Evolutionary conservation across 441 rosid species (phyloP), one percentile per base, ranked within the genome.

Genomic region (Arabidopsis hybrid): DNA sequence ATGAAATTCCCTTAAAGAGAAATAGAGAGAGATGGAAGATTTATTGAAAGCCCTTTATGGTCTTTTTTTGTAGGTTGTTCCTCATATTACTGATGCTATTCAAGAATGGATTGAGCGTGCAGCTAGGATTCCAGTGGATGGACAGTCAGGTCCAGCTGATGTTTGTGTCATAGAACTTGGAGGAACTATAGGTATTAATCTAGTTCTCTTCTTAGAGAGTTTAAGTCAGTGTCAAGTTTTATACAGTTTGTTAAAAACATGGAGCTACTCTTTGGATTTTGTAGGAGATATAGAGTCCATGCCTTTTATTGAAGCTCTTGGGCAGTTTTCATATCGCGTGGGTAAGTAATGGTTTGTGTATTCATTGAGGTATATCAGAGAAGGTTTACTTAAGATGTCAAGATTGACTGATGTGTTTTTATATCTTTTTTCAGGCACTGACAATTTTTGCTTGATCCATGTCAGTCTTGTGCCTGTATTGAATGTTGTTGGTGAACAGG

Each of bases 121-220:
- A 2, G 97, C 97, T 18, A 46, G 46, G 76, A 87, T 91, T 67
- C 95, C 97, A 0, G 99, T 95, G 1, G 98, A 95, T 66, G 97
- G 92, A 68, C 64, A 78, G 80, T 84, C 88, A 3, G 91, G 86
- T 55, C 86, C 97, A 21, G 89, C 97, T 42, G 99, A 95, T 86
- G 96, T 95, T 76, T 92, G 99, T 84, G 93, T 95, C 73, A 90
- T 95, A 38, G 99, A 95, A 77, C 86, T 95, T 80, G 99, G 99
- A 73, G 99, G 99, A 78, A 95, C 99, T 7, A 91, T 95, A 73
- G 98, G 98, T 91, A 83, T 0, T 60, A 0, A 5, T 49, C 17
- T 8, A 1, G 0, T 7, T 18, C 45, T 21, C 26, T 21, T 21
- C 26, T 1, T 21, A 21, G 26, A 21, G 26, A 21, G 2, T 21